phyloP scores from a whole-genome alignment of 164 flowering plant genomes.

The Warburgia ugandensis region DNA sequence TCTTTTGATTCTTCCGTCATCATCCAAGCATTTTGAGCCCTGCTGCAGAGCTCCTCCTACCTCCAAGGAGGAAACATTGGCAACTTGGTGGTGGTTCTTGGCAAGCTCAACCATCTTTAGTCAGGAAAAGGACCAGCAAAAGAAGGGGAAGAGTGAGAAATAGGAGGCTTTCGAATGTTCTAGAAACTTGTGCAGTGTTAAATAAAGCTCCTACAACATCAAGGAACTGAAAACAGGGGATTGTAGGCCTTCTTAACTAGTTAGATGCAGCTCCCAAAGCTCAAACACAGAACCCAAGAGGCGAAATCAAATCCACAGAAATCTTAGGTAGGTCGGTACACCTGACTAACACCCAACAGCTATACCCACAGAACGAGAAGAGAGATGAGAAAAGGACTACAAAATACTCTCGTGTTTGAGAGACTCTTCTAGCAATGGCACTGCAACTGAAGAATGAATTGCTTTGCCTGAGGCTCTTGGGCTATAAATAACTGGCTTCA shows the following conservation, averaged over 20 bases:
- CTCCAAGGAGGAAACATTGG: background rate
- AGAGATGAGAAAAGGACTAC: background rate
- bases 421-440: background rate
- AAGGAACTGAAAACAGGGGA: too few relatives aligned
- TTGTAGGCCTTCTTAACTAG: too few relatives aligned
- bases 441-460: background rate
- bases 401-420: too few relatives aligned
- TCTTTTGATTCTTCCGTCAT: conserved; percentile 1
- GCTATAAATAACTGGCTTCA: background rate
- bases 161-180: too few relatives aligned
- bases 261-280: too few relatives aligned
- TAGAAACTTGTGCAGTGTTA: too few relatives aligned
- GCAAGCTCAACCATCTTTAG: background rate
- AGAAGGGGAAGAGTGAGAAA: background rate
- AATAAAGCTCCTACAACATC: too few relatives aligned
- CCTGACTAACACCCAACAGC: too few relatives aligned
- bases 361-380: too few relatives aligned
- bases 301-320: too few relatives aligned
- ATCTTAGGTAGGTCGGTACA: too few relatives aligned
- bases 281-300: too few relatives aligned
- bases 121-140: background rate
- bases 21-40: background rate
- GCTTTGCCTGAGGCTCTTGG: background rate
- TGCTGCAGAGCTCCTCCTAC: background rate
- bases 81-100: background rate